Evolutionary conservation across 1,284 basidiomycete genomes (phyloP).

Genomic region (Fomitiporia mediterranea): DNA sequence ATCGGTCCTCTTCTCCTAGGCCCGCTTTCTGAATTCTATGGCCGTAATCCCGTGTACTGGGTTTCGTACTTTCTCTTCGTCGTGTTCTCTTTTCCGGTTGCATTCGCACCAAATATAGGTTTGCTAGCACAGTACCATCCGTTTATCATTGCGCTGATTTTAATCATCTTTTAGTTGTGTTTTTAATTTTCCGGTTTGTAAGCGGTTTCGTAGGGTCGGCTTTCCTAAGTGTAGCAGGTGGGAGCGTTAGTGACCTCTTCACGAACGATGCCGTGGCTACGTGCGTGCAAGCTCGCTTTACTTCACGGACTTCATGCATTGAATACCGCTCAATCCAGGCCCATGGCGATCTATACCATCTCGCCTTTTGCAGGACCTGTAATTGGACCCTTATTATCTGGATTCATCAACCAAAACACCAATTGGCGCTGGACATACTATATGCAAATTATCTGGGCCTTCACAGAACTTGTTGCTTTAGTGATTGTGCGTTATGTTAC

Average conservation of each 20-base stretch:
- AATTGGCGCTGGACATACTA: slow-evolving; percentile 81
- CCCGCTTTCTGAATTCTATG: slow-evolving; percentile 46
- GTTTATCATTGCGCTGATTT: slow-evolving; percentile 32
- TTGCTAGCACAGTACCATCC: slow-evolving; percentile 24
- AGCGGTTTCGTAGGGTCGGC: slow-evolving; percentile 68
- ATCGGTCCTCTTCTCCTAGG: slow-evolving; percentile 42
- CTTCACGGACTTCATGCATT: no score
- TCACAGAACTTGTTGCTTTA: slow-evolving; percentile 41
- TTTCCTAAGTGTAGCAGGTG: slow-evolving; percentile 79
- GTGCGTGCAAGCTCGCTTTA: slow-evolving; percentile 44
- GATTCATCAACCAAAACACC: slow-evolving; percentile 49
- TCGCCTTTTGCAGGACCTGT: slow-evolving; percentile 75
- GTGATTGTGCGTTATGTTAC: slow-evolving; percentile 38
- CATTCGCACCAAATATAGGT: slow-evolving; percentile 61
- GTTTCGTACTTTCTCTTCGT: slow-evolving; percentile 47
- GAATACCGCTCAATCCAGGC: no score
- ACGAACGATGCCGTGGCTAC: slow-evolving; percentile 56
- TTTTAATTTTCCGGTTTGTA: slow-evolving; percentile 67
- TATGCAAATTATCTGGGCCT: slow-evolving; percentile 60
- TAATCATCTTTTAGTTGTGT: slow-evolving; percentile 39
- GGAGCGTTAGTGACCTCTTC: slow-evolving; percentile 75
- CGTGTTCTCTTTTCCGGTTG: slow-evolving; percentile 58
- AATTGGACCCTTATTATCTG: slow-evolving; percentile 53
- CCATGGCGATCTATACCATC: slow-evolving; percentile 73
- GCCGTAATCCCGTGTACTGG: slow-evolving; percentile 48